Conservation (phyloP, 1,284 basidiomycete genomes). For the Cronartium quercuum region DNA sequence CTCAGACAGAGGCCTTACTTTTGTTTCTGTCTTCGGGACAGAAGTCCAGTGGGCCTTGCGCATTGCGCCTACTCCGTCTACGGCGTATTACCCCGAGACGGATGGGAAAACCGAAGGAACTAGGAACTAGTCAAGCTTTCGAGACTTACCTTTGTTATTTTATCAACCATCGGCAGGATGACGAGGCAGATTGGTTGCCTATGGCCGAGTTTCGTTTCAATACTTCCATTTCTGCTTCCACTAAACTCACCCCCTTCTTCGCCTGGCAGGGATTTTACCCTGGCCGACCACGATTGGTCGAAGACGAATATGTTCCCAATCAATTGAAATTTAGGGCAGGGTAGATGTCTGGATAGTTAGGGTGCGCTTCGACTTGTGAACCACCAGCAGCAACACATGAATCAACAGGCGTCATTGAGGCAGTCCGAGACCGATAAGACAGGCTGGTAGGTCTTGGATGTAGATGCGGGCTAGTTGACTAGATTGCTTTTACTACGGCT, state of each 20-base stretch:
- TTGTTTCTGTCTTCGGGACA: slow-evolving; percentile 47
- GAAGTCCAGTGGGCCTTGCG: slow-evolving; percentile 40
- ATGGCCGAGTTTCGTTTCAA: slow-evolving; percentile 49
- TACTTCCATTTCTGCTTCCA: slow-evolving; percentile 45
- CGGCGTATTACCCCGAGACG: slow-evolving; percentile 52
- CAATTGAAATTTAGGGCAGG: too few species aligned
- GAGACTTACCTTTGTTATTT: slow-evolving; percentile 46
- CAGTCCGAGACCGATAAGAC: too few species aligned
- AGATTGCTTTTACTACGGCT: too few species aligned
- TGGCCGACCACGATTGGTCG: too few species aligned
- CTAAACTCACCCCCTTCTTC: slow-evolving; percentile 51
- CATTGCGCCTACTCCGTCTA: slow-evolving; percentile 47
- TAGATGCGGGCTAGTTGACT: too few species aligned
- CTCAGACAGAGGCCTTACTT: slow-evolving; percentile 48
- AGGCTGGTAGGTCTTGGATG: too few species aligned
- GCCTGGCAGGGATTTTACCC: slow-evolving; percentile 50
- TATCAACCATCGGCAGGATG: slow-evolving; percentile 35
- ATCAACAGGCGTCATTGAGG: too few species aligned
- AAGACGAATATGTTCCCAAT: too few species aligned
- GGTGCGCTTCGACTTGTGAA: too few species aligned
- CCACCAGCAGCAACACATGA: too few species aligned
- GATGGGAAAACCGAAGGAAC: slow-evolving; percentile 54
- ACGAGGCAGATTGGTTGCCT: slow-evolving; percentile 44
- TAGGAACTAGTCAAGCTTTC: slow-evolving; percentile 53
- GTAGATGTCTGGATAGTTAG: too few species aligned